phyloP scores from a whole-genome alignment of 805 yeast species.

The Barnettozyma populi region DNA sequence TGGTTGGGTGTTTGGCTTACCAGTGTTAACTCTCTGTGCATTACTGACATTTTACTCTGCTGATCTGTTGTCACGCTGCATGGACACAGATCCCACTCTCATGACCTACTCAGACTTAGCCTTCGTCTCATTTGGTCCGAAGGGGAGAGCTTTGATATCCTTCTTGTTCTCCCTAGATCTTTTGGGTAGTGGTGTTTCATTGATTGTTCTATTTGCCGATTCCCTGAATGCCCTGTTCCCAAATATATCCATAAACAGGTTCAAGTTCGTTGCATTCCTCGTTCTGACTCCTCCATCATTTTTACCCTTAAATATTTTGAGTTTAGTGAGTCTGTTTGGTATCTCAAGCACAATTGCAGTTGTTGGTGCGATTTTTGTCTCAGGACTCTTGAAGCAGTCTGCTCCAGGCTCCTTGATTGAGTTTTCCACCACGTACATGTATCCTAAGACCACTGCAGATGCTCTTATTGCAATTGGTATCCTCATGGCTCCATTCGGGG shows the following conservation, averaged over 20 bases:
- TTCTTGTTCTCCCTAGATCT: constrained; percentile 70
- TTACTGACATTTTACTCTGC: constrained; percentile 73
- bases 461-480: constrained; percentile 60
- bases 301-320: constrained; percentile 67
- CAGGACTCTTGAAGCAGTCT: constrained; percentile 56
- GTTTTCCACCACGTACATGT: constrained; percentile 60
- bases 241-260: constrained; percentile 42
- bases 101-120: constrained; percentile 89
- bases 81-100: constrained; percentile 74
- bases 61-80: constrained; percentile 60
- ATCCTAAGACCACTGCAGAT: constrained; percentile 51
- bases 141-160: constrained; percentile 70
- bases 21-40: constrained; percentile 57
- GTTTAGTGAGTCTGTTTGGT: constrained; percentile 65
- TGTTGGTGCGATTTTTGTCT: constrained; percentile 48
- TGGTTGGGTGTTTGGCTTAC: constrained; percentile 69
- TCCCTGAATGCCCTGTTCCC: constrained; percentile 70
- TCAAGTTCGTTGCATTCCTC: constrained; percentile 64
- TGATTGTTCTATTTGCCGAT: constrained; percentile 80
- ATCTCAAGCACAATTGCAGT: constrained; percentile 65
- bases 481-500: constrained; percentile 79
- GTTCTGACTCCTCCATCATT: constrained; percentile 78
- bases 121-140: constrained; percentile 75
- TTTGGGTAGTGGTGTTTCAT: constrained; percentile 74
- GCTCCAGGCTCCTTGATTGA: constrained; percentile 71